Conservation (phyloP, 805 yeast genomes). For the Candida vartiovaarae region DNA sequence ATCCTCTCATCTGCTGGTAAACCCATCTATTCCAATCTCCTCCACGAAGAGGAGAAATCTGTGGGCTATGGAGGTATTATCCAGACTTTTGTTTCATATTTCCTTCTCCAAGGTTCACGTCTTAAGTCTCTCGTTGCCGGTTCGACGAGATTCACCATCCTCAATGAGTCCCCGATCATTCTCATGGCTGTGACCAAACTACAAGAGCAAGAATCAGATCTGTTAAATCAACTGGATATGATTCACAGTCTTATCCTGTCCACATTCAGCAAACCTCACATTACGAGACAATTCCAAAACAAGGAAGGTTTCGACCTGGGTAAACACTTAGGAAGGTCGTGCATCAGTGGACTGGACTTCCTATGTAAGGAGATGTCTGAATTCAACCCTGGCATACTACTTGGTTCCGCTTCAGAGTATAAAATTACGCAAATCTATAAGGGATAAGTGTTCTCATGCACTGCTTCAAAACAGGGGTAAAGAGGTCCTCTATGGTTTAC, state of each 20-base stretch:
- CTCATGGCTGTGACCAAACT: conserved; percentile 60
- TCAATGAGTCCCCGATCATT: conserved; percentile 61
- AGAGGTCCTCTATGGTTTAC: conserved; percentile 66
- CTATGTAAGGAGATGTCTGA: conserved; percentile 47
- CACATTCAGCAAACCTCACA: conserved; percentile 74
- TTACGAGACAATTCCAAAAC: conserved; percentile 57
- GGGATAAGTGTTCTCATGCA: conserved; percentile 52
- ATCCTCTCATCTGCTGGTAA: conserved; percentile 82
- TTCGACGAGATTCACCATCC: conserved; percentile 46
- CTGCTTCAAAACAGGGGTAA: conserved; percentile 41
- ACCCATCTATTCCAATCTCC: conserved; percentile 70
- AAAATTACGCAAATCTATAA: conserved; percentile 46
- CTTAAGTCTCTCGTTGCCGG: conserved; percentile 48
- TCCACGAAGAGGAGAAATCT: conserved; percentile 52
- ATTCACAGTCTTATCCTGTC: conserved; percentile 75
- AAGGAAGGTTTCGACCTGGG: conserved; percentile 80
- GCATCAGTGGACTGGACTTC: conserved; percentile 60
- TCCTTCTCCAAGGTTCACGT: conserved; percentile 35
- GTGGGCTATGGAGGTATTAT: conserved; percentile 73
- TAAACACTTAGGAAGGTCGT: conserved; percentile 67
- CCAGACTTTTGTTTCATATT: conserved; percentile 71
- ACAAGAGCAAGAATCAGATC: conserved; percentile 44
- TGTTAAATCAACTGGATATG: conserved; percentile 59
- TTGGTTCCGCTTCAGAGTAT: conserved; percentile 67
- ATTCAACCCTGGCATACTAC: conserved; percentile 50